Evolutionary conservation across 2,329 filamentous ascomycete species (phyloP).

Genomic region (Colletotrichum spaethianum): DNA sequence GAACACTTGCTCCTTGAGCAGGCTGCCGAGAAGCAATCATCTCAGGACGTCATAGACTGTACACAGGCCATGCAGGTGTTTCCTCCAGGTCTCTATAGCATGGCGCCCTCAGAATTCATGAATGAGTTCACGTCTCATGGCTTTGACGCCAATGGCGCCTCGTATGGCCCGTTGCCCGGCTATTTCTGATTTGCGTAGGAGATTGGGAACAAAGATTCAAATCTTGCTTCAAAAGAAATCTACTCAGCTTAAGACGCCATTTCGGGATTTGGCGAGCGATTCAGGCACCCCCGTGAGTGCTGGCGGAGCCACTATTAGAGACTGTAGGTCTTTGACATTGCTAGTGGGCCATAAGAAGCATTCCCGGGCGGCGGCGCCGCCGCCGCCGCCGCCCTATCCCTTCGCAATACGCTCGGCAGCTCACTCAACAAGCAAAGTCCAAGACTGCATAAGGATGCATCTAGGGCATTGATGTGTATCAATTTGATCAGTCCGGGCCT

Average conservation of each 20-base stretch:
- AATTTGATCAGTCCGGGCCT: not conserved
- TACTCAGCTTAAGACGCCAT: not conserved
- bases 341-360: not conserved
- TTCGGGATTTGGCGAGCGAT: not conserved
- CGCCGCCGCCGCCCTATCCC: too few species aligned
- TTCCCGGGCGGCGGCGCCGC: not conserved
- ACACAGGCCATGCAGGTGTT: conserved; percentile 32
- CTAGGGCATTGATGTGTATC: too few species aligned
- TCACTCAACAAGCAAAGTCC: not conserved
- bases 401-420: not conserved
- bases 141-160: not conserved
- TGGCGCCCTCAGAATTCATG: conserved; percentile 20
- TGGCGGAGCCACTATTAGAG: too few species aligned
- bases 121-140: conserved; percentile 16
- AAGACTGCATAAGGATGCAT: not conserved
- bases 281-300: not conserved
- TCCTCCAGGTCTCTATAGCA: conserved; percentile 14
- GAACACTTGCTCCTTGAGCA: conserved; percentile 7
- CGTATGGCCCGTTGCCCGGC: conserved; percentile 8
- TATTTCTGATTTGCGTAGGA: conserved; percentile 6
- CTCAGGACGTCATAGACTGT: conserved; percentile 14
- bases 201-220: too few species aligned
- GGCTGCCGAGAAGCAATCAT: not conserved
- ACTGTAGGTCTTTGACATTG: too few species aligned
- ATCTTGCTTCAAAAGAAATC: too few species aligned